A percentile compares a stretch with the other conserved stretches of the same genome.
Conservation (phyloP, 2,329 filamentous ascomycete genomes). For the Pezicula neosporulosa region DNA sequence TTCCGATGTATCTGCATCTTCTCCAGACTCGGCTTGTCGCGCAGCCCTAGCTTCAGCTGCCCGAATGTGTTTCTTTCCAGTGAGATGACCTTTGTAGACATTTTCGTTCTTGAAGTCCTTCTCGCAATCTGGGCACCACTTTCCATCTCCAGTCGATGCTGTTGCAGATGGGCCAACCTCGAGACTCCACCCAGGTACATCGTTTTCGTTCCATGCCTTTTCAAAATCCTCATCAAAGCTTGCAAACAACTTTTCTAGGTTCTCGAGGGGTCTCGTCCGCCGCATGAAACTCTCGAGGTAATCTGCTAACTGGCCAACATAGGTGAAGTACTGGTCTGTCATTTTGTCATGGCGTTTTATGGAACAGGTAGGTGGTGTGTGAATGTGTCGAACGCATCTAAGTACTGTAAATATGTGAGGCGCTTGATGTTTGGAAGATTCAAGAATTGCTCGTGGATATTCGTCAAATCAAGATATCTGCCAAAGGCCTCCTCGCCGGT, state of each 20-base stretch:
- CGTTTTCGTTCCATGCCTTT: constrained; percentile 74
- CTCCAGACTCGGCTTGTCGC: constrained; percentile 36
- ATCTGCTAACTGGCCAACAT: constrained; percentile 72
- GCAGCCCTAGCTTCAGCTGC: constrained; percentile 65
- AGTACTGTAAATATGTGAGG: constrained; percentile 85
- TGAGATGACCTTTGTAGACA: constrained; percentile 86
- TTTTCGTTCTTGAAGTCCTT: constrained; percentile 96
- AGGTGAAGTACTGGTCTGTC: constrained; percentile 89
- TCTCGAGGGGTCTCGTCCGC: constrained; percentile 79
- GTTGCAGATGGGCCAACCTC: constrained; percentile 35
- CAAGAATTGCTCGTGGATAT: constrained; percentile 80
- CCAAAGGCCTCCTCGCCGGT: constrained; percentile 94
- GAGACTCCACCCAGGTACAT: constrained; percentile 73
- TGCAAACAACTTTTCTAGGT: constrained; percentile 73
- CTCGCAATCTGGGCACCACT: constrained; percentile 89
- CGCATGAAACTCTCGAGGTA: constrained; percentile 90
- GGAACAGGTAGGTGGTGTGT: constrained; percentile 64
- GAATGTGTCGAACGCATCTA: constrained; percentile 89
- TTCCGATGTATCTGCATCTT: constrained; percentile 17
- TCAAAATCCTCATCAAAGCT: constrained; percentile 83
- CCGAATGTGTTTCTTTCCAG: constrained; percentile 88
- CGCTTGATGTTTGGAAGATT: constrained; percentile 87
- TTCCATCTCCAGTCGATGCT: constrained; percentile 51
- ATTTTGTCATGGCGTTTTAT: constrained; percentile 81
- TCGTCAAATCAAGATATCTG: constrained; percentile 85